A percentile compares a stretch with the other conserved stretches of the same genome.
Conservation (phyloP, 2,329 filamentous ascomycete genomes). For the Metarhizium anisopliae region DNA sequence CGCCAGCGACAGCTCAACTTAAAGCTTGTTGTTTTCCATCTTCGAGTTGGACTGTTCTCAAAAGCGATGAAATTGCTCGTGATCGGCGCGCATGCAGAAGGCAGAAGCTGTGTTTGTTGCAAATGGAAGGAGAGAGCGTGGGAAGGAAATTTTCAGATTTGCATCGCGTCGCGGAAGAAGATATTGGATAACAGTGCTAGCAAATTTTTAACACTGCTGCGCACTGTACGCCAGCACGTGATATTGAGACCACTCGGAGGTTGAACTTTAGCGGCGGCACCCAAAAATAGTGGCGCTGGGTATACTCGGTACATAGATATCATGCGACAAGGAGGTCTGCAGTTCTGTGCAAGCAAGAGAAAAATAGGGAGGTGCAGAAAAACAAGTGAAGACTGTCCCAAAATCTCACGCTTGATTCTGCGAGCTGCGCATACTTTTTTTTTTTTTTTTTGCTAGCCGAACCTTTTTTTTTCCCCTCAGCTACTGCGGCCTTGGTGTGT, state of each 20-base stretch:
- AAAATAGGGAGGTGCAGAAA: no score
- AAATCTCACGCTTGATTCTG: no score
- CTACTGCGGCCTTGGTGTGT: background rate
- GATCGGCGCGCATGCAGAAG: background rate
- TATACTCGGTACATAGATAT: background rate
- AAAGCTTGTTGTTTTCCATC: background rate
- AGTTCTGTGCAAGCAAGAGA: no score
- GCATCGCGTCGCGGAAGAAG: slow-evolving; percentile 15
- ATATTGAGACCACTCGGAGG: background rate
- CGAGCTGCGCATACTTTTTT: no score
- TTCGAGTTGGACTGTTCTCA: background rate
- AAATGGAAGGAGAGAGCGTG: background rate
- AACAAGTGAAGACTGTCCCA: no score
- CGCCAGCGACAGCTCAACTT: background rate
- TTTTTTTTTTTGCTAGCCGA: no score
- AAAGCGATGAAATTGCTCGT: background rate
- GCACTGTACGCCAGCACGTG: slow-evolving; percentile 22
- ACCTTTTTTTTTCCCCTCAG: no score
- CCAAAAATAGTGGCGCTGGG: background rate
- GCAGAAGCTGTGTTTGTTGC: background rate
- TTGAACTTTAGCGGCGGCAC: background rate
- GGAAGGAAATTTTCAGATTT: background rate
- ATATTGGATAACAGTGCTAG: slow-evolving; percentile 25
- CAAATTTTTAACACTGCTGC: slow-evolving; percentile 15
- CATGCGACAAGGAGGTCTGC: no score